These are phyloP conservation scores for Didymella exigua DNA, from an alignment of 2,329 filamentous ascomycete genomes.

Conservation along the genomic window DNA sequence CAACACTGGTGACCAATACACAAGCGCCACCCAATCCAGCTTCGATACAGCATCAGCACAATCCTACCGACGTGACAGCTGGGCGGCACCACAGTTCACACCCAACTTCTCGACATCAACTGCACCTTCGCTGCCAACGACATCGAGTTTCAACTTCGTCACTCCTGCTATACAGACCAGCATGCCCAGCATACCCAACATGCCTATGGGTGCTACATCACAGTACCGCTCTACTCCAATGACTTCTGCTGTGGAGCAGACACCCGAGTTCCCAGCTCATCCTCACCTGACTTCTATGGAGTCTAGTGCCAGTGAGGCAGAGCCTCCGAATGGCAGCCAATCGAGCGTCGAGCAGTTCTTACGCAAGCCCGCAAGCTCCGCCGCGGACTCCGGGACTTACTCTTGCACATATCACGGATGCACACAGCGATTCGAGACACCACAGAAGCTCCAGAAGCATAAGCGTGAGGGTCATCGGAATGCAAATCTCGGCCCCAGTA, in stretches of 20 bases:
- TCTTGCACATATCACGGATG: conserved; percentile 96
- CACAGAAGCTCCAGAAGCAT: conserved; percentile 87
- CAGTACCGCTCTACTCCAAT: conserved; percentile 45
- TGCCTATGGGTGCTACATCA: conserved; percentile 42
- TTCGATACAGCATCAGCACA: conserved; percentile 45
- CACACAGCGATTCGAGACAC: conserved; percentile 84
- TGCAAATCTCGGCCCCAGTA: conserved; percentile 48
- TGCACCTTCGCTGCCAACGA: conserved; percentile 35
- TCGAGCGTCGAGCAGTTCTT: conserved; percentile 44
- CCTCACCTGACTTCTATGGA: conserved; percentile 66
- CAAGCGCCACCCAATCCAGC: conserved; percentile 43
- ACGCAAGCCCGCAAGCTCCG: conserved; percentile 66
- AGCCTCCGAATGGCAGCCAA: conserved; percentile 50
- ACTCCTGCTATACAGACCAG: conserved; percentile 48
- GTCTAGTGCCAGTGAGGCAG: conserved; percentile 62
- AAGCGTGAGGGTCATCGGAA: conserved; percentile 88
- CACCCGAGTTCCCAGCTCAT: conserved; percentile 64
- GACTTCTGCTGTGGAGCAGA: conserved; percentile 47
- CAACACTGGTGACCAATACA: conserved; percentile 50
- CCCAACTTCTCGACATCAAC: conserved; percentile 42
- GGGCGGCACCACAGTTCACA: conserved; percentile 45
- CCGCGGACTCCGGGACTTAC: conserved; percentile 85
- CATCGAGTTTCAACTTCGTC: conserved; percentile 55
- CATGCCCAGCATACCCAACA: conserved; percentile 41
- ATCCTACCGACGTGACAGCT: conserved; percentile 42